Percentiles rank a stretch among this genome's conserved stretches.
Evolutionary conservation across 164 flowering plant species (phyloP).

Genomic region (Kalanchoe fedtschenkoi): DNA sequence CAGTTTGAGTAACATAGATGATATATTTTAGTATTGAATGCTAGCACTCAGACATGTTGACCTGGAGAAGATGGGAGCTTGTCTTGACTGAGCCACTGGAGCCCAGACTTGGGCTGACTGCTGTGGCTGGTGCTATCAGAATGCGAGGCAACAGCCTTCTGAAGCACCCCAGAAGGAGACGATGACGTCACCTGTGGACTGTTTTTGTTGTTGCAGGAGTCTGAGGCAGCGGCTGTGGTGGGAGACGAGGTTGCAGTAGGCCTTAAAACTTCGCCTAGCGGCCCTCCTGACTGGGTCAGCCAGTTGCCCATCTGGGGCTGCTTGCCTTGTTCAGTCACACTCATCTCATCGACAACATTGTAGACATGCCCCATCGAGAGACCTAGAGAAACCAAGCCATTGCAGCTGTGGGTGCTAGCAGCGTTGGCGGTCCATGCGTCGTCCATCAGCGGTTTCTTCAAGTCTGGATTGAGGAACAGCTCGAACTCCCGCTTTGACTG

Average conservation of each 20-base stretch:
- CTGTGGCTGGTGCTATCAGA: background rate
- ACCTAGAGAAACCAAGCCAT: constrained; percentile 1
- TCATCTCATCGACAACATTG: background rate
- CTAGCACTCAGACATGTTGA: background rate
- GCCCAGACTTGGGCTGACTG: background rate
- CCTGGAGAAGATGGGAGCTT: background rate
- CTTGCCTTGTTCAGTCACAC: background rate
- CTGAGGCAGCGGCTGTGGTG: background rate
- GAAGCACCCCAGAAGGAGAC: background rate
- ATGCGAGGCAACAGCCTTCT: background rate
- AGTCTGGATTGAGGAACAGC: background rate
- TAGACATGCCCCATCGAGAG: background rate
- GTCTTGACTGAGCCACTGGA: background rate
- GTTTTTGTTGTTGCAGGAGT: too few relatives aligned
- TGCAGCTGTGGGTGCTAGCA: background rate
- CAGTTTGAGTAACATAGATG: background rate
- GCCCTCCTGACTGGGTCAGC: constrained; percentile 1
- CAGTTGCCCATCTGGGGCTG: background rate
- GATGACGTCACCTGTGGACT: background rate
- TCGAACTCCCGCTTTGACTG: background rate
- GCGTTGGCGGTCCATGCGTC: background rate
- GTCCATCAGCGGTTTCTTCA: background rate
- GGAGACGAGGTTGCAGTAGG: background rate
- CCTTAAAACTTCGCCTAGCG: constrained; percentile 3
- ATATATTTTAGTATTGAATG: too few relatives aligned